These are phyloP conservation scores for Geotrichum macrosporum DNA, from an alignment of 1,139 yeast genomes.

Conservation along the genomic window DNA sequence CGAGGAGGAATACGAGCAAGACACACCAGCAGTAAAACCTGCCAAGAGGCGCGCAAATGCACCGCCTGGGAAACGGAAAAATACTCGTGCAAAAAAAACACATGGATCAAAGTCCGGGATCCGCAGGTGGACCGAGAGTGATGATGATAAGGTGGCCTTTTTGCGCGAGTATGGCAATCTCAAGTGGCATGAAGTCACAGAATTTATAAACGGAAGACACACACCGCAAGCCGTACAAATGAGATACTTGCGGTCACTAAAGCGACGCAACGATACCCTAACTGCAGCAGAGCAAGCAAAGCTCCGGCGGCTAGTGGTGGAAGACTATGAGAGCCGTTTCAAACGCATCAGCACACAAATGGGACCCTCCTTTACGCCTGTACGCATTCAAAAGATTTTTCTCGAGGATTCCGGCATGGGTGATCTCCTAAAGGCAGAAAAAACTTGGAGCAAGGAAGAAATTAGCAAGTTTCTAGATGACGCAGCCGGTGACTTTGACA, in stretches of 20 bases:
- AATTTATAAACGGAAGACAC: conserved; percentile 36
- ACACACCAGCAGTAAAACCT: neutral
- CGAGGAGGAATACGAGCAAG: neutral
- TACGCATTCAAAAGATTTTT: conserved; percentile 20
- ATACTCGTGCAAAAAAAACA: neutral
- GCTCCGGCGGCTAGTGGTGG: conserved; percentile 33
- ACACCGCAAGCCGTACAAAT: conserved; percentile 29
- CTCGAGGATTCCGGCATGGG: conserved; percentile 18
- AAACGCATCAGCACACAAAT: conserved; percentile 35
- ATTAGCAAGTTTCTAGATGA: conserved; percentile 19
- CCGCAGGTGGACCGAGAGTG: conserved; percentile 38
- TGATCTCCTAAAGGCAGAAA: conserved; percentile 8
- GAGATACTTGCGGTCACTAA: conserved; percentile 43
- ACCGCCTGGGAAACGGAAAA: neutral
- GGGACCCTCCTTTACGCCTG: conserved; percentile 31
- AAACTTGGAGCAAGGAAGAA: conserved; percentile 20
- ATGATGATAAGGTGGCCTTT: conserved; percentile 40
- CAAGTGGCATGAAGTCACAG: conserved; percentile 42
- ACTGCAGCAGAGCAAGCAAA: conserved; percentile 35
- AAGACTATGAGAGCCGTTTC: conserved; percentile 44
- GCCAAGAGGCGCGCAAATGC: conserved; percentile 4
- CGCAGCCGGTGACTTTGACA: conserved; percentile 22
- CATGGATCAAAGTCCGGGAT: neutral
- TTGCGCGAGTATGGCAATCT: conserved; percentile 39
- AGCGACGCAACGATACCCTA: conserved; percentile 38